phyloP scores from a whole-genome alignment of 2,329 filamentous ascomycete species.

The Colletotrichum australisinense region DNA sequence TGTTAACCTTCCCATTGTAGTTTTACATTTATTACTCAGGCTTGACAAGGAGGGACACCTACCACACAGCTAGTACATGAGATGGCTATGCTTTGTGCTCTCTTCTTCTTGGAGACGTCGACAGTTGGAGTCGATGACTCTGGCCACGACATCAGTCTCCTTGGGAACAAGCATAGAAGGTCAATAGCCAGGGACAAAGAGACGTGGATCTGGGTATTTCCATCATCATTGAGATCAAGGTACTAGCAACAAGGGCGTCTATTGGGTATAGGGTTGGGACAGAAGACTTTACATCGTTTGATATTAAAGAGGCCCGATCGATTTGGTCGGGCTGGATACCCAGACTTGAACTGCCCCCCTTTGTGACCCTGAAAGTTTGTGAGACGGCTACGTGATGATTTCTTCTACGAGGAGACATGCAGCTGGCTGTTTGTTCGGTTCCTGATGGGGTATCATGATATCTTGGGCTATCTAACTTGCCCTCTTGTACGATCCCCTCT shows the following conservation, averaged over 20 bases:
- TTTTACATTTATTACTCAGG: conserved; percentile 14
- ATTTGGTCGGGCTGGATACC: neutral
- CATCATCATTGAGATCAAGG: neutral
- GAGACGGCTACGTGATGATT: neutral
- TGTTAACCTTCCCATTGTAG: conserved; percentile 27
- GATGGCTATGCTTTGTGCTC: neutral
- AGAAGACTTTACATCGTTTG: conserved; percentile 27
- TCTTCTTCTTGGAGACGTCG: neutral
- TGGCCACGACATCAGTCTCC: neutral
- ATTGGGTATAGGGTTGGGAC: conserved; percentile 3
- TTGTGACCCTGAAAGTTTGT: neutral
- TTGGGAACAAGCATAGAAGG: conserved; percentile 4
- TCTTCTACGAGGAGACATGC: neutral
- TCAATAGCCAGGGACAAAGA: neutral
- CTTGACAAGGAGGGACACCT: neutral
- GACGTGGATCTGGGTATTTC: conserved; percentile 2
- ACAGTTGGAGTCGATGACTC: too few relatives aligned
- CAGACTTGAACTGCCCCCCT: neutral
- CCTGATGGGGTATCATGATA: too few relatives aligned
- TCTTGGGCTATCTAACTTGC: too few relatives aligned
- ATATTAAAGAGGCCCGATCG: conserved; percentile 24
- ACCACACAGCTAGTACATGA: neutral
- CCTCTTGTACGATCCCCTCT: too few relatives aligned
- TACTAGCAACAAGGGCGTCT: conserved; percentile 33
- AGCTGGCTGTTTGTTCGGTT: neutral